Evolutionary conservation across 2,329 filamentous ascomycete species (phyloP).

Genomic region (Botryotinia convoluta): DNA sequence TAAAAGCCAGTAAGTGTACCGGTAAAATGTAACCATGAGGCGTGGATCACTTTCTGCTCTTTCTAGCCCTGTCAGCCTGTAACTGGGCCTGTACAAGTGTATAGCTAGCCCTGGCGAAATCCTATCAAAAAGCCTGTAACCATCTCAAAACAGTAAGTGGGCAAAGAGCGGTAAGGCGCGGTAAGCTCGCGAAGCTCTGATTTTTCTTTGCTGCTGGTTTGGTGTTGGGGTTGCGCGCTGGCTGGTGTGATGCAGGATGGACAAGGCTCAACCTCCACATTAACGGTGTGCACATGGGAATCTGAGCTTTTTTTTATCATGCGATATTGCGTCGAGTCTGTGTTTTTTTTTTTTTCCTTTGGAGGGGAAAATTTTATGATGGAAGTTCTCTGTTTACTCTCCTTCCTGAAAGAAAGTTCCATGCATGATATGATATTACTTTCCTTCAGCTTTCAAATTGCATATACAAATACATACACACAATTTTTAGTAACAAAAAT

Average conservation of each 20-base stretch:
- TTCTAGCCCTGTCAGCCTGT: background rate
- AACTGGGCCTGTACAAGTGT: constrained; percentile 1
- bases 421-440: background rate
- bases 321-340: background rate
- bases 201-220: background rate
- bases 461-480: background rate
- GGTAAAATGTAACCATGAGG: constrained; percentile 3
- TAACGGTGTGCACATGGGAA: constrained; percentile 1
- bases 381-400: background rate
- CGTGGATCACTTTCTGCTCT: background rate
- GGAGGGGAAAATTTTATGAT: background rate
- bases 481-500: background rate
- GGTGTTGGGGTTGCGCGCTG: constrained; percentile 2
- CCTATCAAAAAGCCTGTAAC: background rate
- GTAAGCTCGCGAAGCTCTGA: constrained; percentile 1
- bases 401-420: background rate
- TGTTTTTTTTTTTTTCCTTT: background rate
- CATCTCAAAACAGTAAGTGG: constrained; percentile 3
- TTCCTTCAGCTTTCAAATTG: background rate
- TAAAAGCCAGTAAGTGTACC: constrained; percentile 1
- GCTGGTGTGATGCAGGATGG: background rate
- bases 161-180: constrained; percentile 6
- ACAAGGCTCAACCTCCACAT: background rate
- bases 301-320: constrained; percentile 1
- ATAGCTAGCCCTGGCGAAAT: background rate